These are phyloP conservation scores for Dicorynia guianensis DNA, from an alignment of 306 rosid species.

Conservation along the genomic window DNA sequence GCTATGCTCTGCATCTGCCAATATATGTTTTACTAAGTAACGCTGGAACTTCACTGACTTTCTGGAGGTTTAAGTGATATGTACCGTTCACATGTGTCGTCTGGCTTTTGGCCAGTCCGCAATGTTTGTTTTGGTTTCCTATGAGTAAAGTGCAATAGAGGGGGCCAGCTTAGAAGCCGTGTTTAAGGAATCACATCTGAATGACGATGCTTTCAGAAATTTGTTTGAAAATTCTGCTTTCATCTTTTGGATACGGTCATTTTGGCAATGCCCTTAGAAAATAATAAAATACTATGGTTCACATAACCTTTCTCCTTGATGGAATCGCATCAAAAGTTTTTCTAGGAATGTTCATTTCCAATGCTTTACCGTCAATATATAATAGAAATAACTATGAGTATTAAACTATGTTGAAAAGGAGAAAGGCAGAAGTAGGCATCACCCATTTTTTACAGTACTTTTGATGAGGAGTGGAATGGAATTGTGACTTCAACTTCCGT, in stretches of 20 bases:
- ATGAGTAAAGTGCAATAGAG: not conserved
- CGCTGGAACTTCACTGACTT: not conserved
- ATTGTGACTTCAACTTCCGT: conserved; percentile 9
- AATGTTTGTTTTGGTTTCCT: not conserved
- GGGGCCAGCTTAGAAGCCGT: not conserved
- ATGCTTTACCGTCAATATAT: conserved; percentile 11
- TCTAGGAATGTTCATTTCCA: not conserved
- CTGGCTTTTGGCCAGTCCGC: not conserved
- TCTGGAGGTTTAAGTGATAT: not conserved
- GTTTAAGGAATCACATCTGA: not conserved
- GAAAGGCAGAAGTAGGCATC: not conserved
- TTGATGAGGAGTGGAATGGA: conserved; percentile 2
- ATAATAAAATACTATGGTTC: not conserved
- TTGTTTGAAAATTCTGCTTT: not conserved
- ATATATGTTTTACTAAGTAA: not conserved
- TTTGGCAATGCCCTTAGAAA: conserved; percentile 3
- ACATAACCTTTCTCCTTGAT: conserved; percentile 21
- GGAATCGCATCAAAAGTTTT: not conserved
- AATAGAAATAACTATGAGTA: not conserved
- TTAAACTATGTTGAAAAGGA: not conserved
- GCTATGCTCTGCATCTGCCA: not conserved
- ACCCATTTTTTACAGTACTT: not conserved
- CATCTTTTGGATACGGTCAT: not conserved
- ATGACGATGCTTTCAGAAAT: not conserved
- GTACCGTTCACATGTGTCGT: not conserved